Percentiles rank a stretch among this genome's conserved stretches.
These are phyloP conservation scores for Rhytidiadelphus loreus DNA, from an alignment of 225 moss, liverwort and hornwort species.

Conservation along the genomic window DNA sequence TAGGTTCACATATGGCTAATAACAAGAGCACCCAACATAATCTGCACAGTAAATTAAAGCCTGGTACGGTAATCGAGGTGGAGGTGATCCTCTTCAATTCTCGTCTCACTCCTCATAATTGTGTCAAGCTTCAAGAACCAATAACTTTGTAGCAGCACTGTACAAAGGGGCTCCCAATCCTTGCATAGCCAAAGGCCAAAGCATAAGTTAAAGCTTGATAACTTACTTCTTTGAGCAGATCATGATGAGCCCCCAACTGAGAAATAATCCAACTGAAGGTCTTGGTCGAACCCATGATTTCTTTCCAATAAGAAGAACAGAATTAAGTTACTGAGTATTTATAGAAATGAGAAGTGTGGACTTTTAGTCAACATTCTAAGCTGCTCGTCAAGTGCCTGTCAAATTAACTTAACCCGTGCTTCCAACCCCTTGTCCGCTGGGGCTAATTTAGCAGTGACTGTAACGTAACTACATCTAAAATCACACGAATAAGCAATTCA, in stretches of 20 bases:
- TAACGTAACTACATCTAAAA: too few species aligned
- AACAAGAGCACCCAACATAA: neutral
- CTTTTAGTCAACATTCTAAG: neutral
- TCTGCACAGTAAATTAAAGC: neutral
- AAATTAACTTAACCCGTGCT: too few species aligned
- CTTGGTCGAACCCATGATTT: too few species aligned
- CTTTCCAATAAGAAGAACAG: neutral
- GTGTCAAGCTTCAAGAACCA: neutral
- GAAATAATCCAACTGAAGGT: too few species aligned
- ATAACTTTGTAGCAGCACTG: neutral
- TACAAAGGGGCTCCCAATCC: neutral
- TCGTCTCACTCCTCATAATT: neutral
- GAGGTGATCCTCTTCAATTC: neutral
- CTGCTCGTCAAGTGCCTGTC: neutral
- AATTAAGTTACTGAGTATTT: too few species aligned
- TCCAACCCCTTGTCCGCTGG: too few species aligned
- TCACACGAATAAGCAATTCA: too few species aligned
- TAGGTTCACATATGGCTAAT: too few species aligned
- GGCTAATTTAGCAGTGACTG: too few species aligned
- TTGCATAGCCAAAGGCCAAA: neutral
- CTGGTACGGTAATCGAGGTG: fast-evolving
- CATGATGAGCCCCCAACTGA: neutral
- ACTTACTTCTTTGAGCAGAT: neutral
- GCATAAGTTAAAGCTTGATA: too few species aligned
- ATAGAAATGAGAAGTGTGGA: neutral